These are phyloP conservation scores for Pogostemon cablin DNA, from an alignment of 257 asterid genomes.

Conservation along the genomic window DNA sequence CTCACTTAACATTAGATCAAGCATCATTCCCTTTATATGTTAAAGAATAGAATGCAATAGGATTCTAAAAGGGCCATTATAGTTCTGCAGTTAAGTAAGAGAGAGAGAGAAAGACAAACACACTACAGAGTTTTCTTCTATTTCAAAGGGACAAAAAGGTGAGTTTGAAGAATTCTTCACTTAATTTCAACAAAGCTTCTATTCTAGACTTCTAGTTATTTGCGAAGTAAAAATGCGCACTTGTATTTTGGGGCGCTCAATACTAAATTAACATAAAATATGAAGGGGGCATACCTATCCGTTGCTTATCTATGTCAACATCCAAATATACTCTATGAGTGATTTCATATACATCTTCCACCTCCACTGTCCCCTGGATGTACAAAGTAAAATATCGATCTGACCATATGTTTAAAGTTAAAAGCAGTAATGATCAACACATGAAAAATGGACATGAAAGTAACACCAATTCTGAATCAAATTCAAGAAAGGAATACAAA, in stretches of 20 bases:
- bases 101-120: neutral
- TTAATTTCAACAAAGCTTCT: conserved; percentile 14
- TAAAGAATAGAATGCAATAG: neutral
- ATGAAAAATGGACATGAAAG: conserved; percentile 5
- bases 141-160: neutral
- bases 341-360: conserved; percentile 69
- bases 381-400: neutral
- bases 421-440: neutral
- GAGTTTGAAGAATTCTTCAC: neutral
- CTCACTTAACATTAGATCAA: neutral
- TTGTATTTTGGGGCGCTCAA: neutral
- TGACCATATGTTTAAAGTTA: neutral
- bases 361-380: conserved; percentile 55
- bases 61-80: neutral
- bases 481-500: neutral
- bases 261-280: neutral
- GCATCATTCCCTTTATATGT: neutral
- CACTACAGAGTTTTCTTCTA: neutral
- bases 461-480: neutral
- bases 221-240: conserved; percentile 13
- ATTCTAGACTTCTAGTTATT: neutral
- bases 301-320: conserved; percentile 94
- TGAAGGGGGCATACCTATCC: conserved; percentile 51
- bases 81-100: neutral
- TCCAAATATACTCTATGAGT: conserved; percentile 92